Percentiles rank a stretch among this genome's conserved stretches.
These are phyloP conservation scores for Plasmodium fragile DNA, from an alignment of 169 alveolate species.

Conservation along the genomic window DNA sequence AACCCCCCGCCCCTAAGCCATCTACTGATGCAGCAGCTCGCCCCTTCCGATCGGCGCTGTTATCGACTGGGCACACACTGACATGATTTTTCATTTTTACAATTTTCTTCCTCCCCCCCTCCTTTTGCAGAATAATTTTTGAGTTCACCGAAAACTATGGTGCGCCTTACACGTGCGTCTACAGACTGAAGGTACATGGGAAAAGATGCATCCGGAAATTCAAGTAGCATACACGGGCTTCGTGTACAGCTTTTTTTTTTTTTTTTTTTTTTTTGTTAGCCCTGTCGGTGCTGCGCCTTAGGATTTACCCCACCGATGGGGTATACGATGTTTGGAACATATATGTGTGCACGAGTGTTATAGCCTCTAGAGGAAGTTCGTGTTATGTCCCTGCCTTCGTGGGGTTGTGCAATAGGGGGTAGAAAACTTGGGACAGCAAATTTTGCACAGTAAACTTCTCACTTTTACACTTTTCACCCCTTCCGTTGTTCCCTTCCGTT, in stretches of 20 bases:
- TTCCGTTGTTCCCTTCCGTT: background rate
- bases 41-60: background rate
- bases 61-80: background rate
- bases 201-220: conserved; percentile 47
- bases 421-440: background rate
- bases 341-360: background rate
- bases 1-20: background rate
- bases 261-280: conserved; percentile 25
- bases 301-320: background rate
- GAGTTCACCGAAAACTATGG: conserved; percentile 74
- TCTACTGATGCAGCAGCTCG: background rate
- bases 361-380: background rate
- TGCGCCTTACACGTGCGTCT: conserved; percentile 66
- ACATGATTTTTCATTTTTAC: background rate
- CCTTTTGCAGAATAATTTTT: conserved; percentile 27
- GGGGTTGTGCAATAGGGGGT: background rate
- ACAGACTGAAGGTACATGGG: conserved; percentile 68
- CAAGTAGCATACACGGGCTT: conserved; percentile 8
- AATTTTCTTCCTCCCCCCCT: background rate
- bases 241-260: background rate
- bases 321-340: background rate
- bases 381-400: background rate
- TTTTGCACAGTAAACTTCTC: background rate
- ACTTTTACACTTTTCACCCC: background rate
- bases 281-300: background rate